A percentile compares a stretch with the other conserved stretches of the same genome.
These are phyloP conservation scores for Houttuynia cordata DNA, from an alignment of 164 flowering plant species.

Conservation along the genomic window DNA sequence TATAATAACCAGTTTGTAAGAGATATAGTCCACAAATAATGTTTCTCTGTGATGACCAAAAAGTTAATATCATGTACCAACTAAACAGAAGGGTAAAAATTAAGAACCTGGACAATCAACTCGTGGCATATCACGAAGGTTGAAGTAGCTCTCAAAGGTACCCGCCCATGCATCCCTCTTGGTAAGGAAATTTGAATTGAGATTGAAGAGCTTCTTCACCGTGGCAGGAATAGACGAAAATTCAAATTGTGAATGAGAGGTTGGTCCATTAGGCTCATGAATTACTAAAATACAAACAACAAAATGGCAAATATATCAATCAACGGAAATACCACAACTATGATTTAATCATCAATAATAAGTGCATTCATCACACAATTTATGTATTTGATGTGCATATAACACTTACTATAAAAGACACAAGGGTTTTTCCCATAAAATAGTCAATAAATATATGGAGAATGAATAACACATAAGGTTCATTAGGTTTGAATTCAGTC, in stretches of 20 bases:
- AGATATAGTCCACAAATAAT: too few relatives aligned
- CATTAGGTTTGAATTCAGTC: too few relatives aligned
- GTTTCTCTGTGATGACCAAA: neutral
- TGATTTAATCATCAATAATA: too few relatives aligned
- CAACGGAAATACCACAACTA: too few relatives aligned
- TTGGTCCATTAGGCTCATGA: conserved; percentile 76
- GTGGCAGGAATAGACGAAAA: conserved; percentile 94
- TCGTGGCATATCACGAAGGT: conserved; percentile 62
- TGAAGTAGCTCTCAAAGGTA: conserved; percentile 60
- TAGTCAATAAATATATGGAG: too few relatives aligned
- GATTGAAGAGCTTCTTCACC: conserved; percentile 86
- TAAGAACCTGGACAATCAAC: conserved; percentile 81
- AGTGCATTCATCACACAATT: too few relatives aligned
- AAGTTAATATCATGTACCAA: neutral
- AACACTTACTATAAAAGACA: too few relatives aligned
- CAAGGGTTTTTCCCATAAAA: too few relatives aligned
- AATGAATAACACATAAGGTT: too few relatives aligned
- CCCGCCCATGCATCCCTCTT: conserved; percentile 99
- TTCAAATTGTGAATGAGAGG: conserved; percentile 65
- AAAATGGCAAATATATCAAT: conserved; percentile 5
- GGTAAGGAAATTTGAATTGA: conserved; percentile 76
- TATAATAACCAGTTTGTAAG: too few relatives aligned
- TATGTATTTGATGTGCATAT: too few relatives aligned
- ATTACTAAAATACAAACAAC: conserved; percentile 51
- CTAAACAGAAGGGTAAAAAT: neutral